A percentile compares a stretch with the other conserved stretches of the same genome.
Conservation (phyloP, 1,284 basidiomycete genomes). For the Fistulinella cinereoalba region DNA sequence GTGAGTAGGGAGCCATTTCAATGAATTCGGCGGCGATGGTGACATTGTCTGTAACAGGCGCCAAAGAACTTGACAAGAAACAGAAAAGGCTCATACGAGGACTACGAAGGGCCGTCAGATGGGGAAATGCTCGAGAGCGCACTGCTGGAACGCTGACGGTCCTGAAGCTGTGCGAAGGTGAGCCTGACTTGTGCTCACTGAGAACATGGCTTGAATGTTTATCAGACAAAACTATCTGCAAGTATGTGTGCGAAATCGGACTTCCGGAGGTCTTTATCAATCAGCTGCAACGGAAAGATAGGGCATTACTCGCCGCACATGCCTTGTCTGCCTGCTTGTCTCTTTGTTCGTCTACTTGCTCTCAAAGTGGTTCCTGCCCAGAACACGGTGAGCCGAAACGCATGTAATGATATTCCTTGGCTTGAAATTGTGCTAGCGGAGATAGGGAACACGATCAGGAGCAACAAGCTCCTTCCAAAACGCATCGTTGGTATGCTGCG, state of each 20-base stretch:
- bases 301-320: slow-evolving; percentile 15
- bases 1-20: slow-evolving; percentile 7
- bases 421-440: slow-evolving; percentile 4
- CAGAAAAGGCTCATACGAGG: slow-evolving; percentile 11
- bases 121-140: slow-evolving; percentile 9
- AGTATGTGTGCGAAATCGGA: not conserved
- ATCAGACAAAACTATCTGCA: slow-evolving; percentile 6
- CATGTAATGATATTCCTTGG: too few species aligned
- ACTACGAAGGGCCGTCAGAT: slow-evolving; percentile 3
- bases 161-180: slow-evolving; percentile 15
- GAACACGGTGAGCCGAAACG: slow-evolving; percentile 10
- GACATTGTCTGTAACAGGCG: slow-evolving; percentile 7
- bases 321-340: slow-evolving; percentile 14
- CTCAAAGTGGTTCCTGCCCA: too few species aligned
- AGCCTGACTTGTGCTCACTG: not conserved
- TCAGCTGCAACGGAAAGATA: slow-evolving; percentile 9
- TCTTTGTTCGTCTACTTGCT: too few species aligned
- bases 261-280: slow-evolving; percentile 8
- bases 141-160: slow-evolving; percentile 22
- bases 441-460: slow-evolving; percentile 16
- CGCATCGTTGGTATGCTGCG: slow-evolving; percentile 23
- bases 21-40: not conserved
- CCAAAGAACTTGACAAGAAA: not conserved
- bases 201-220: slow-evolving; percentile 4
- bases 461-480: slow-evolving; percentile 9